Conservation (phyloP, 2,329 filamentous ascomycete species). For the Alternaria panax region DNA sequence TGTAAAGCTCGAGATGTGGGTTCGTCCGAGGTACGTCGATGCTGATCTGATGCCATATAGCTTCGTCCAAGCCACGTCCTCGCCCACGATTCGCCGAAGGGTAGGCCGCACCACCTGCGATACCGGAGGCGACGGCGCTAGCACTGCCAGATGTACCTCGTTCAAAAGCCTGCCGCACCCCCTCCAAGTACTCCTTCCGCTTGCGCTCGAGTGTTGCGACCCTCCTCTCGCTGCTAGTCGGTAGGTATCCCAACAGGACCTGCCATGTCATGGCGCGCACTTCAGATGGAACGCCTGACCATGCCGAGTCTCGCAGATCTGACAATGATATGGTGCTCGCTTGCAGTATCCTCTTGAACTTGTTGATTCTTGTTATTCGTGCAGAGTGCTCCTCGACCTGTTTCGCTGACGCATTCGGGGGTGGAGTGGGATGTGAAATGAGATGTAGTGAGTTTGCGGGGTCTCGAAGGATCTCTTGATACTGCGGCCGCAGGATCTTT, state of each 20-base stretch:
- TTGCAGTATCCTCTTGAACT: conserved; percentile 96
- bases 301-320: conserved; percentile 84
- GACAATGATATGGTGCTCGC: conserved; percentile 85
- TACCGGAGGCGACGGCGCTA: conserved; percentile 60
- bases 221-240: conserved; percentile 92
- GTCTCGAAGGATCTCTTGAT: conserved; percentile 87
- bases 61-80: conserved; percentile 85
- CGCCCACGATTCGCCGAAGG: conserved; percentile 63
- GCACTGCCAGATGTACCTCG: conserved; percentile 56
- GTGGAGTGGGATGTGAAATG: conserved; percentile 82
- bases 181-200: conserved; percentile 94
- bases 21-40: conserved; percentile 97
- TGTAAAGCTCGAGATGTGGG: conserved; percentile 92
- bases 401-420: conserved; percentile 77
- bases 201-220: conserved; percentile 92
- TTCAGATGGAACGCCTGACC: conserved; percentile 94
- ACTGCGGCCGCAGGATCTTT: conserved; percentile 95
- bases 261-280: conserved; percentile 99
- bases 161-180: conserved; percentile 74
- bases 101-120: conserved; percentile 53
- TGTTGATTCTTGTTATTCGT: conserved; percentile 92
- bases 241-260: conserved; percentile 90
- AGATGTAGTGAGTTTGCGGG: conserved; percentile 95
- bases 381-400: conserved; percentile 86
- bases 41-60: conserved; percentile 99